Conservation (phyloP, 2,329 filamentous ascomycete genomes). For the Chalara sp. region DNA sequence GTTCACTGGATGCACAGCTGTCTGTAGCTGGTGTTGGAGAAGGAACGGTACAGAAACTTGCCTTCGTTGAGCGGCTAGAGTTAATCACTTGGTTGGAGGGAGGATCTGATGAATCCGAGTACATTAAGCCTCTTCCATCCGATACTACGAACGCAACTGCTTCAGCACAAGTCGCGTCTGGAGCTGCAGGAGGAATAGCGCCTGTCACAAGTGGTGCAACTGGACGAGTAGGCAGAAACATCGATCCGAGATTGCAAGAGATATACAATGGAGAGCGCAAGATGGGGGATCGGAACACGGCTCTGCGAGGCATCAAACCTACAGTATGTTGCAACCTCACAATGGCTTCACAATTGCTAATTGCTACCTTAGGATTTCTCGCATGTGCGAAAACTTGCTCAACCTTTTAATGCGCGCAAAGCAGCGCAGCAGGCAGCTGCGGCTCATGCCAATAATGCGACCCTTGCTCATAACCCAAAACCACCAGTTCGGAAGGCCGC, state of each 20-base stretch:
- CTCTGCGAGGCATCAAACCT: conserved; percentile 79
- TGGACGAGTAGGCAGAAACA: conserved; percentile 53
- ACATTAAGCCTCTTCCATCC: conserved; percentile 76
- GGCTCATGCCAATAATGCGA: conserved; percentile 33
- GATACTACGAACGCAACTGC: conserved; percentile 40
- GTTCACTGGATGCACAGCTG: conserved; percentile 74
- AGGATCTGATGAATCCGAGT: conserved; percentile 83
- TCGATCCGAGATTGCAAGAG: conserved; percentile 76
- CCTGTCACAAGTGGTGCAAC: conserved; percentile 36
- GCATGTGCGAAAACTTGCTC: conserved; percentile 79
- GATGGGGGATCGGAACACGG: conserved; percentile 88
- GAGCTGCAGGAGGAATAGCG: conserved; percentile 32
- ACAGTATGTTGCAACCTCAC: conserved; percentile 50
- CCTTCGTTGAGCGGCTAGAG: conserved; percentile 87
- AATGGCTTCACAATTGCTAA: not conserved
- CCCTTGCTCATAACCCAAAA: conserved; percentile 49
- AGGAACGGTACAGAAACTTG: conserved; percentile 75
- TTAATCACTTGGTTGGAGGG: conserved; percentile 91
- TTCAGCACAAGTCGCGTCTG: conserved; percentile 41
- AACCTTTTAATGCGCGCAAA: conserved; percentile 65
- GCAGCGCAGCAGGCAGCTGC: conserved; percentile 31
- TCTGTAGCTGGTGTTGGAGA: conserved; percentile 41
- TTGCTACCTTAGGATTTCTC: conserved; percentile 70
- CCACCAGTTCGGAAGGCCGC: conserved; percentile 30
- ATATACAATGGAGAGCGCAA: conserved; percentile 89